A percentile compares a stretch with the other conserved stretches of the same genome.
These are phyloP conservation scores for Cyclotella baltica DNA, from an alignment of 108 stramenopile genomes.

Conservation along the genomic window DNA sequence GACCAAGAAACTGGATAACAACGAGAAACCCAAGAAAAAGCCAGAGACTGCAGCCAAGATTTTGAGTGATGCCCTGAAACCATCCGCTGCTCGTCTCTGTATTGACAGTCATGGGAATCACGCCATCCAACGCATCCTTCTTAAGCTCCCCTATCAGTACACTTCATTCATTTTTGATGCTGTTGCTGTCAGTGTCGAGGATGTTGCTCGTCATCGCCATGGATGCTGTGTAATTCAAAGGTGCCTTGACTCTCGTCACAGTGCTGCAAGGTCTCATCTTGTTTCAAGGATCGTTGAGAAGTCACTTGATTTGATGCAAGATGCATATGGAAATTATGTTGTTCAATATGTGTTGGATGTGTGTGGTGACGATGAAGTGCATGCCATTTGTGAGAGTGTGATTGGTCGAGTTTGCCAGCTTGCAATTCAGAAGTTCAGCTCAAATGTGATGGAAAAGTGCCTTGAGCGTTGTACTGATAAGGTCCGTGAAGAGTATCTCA, in stretches of 20 bases:
- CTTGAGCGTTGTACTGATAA: conserved; percentile 92
- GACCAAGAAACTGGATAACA: conserved; percentile 20
- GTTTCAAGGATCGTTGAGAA: conserved; percentile 92
- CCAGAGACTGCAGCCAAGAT: conserved; percentile 82
- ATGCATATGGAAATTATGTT: conserved; percentile 95
- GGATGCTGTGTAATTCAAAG: conserved; percentile 99
- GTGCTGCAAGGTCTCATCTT: conserved; percentile 84
- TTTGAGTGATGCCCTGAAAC: conserved; percentile 81
- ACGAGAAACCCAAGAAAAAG: conserved; percentile 32
- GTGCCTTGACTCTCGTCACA: conserved; percentile 93
- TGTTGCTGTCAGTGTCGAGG: conserved; percentile 86
- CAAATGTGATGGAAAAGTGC: conserved; percentile 99
- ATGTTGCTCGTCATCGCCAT: conserved; percentile 97
- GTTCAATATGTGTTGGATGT: conserved; percentile 94
- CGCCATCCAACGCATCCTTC: conserved; percentile 92
- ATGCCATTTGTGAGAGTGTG: conserved; percentile 90
- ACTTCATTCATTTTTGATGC: conserved; percentile 95
- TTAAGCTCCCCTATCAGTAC: conserved; percentile 91
- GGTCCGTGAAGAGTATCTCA: conserved; percentile 85
- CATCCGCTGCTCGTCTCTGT: conserved; percentile 93
- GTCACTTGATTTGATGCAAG: conserved; percentile 97
- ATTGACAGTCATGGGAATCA: conserved; percentile 99
- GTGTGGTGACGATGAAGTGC: conserved; percentile 91
- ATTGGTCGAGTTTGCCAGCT: conserved; percentile 89
- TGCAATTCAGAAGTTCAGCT: conserved; percentile 97